Evolutionary conservation across 2,329 filamentous ascomycete genomes (phyloP).

Genomic region (Pseudomassariella vexata): DNA sequence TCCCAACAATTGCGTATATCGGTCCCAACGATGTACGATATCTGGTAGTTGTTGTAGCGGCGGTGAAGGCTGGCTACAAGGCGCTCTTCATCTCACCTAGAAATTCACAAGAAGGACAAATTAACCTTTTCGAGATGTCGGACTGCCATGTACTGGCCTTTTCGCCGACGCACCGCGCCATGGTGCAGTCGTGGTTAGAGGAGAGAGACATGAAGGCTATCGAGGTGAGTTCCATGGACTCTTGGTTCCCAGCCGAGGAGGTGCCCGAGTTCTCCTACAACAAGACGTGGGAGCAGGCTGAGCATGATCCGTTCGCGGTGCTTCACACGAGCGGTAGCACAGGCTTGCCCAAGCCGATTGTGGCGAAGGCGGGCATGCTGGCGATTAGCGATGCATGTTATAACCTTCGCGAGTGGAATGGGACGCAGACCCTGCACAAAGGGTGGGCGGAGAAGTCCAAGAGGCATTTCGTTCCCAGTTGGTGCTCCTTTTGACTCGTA

Average conservation of each 20-base stretch:
- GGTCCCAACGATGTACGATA: conserved; percentile 30
- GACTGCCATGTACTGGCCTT: conserved; percentile 30
- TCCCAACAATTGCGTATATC: conserved; percentile 38
- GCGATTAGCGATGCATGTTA: conserved; percentile 26
- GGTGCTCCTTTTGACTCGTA: conserved; percentile 4
- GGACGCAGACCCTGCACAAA: conserved; percentile 11
- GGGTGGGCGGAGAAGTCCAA: conserved; percentile 6
- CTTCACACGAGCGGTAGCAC: conserved; percentile 38
- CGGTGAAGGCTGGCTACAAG: conserved; percentile 24
- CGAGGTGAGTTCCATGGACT: conserved; percentile 19
- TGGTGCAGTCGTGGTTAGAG: conserved; percentile 26
- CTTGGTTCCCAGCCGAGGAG: conserved; percentile 24
- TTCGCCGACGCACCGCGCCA: conserved; percentile 15
- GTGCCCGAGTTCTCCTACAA: conserved; percentile 26
- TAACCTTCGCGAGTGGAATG: conserved; percentile 17
- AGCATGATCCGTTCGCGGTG: conserved; percentile 29
- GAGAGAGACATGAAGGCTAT: conserved; percentile 28
- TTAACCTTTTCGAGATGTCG: conserved; percentile 32
- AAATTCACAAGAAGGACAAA: conserved; percentile 33
- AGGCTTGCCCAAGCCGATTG: conserved; percentile 34
- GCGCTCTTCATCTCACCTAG: conserved; percentile 35
- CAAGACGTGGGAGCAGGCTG: conserved; percentile 30
- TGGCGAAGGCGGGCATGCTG: conserved; percentile 30
- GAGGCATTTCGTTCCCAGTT: conserved; percentile 1
- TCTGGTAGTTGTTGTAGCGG: conserved; percentile 14